A percentile compares a stretch with the other conserved stretches of the same genome.
Conservation (phyloP, 495 filamentous ascomycete species). For the Amphirosellinia nigrospora region DNA sequence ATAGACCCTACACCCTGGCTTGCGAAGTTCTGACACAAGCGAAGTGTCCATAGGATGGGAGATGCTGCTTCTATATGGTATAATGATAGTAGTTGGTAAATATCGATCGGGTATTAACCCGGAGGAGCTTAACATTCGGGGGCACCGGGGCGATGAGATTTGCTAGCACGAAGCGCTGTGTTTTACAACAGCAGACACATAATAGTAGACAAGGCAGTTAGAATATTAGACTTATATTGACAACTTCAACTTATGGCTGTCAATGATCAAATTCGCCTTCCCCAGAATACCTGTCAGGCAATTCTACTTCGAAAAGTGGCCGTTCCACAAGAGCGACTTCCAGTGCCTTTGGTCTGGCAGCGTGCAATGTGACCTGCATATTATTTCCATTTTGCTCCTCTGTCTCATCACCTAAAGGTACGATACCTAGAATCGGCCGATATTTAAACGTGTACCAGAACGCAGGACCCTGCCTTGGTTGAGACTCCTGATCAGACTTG, state of each 20-base stretch:
- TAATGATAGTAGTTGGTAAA: background rate
- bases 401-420: slow-evolving; percentile 63
- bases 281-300: slow-evolving; percentile 74
- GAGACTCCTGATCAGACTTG: slow-evolving; percentile 27
- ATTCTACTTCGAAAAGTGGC: slow-evolving; percentile 81
- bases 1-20: too few species aligned
- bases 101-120: background rate
- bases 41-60: too few species aligned
- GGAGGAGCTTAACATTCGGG: background rate
- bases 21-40: too few species aligned
- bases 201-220: background rate
- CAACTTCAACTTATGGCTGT: slow-evolving; percentile 10
- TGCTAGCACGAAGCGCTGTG: background rate
- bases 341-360: slow-evolving; percentile 46
- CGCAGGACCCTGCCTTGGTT: slow-evolving; percentile 37
- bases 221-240: background rate
- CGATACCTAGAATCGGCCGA: slow-evolving; percentile 86
- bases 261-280: slow-evolving; percentile 64
- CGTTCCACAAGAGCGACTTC: slow-evolving; percentile 90
- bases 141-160: background rate
- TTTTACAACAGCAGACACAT: background rate
- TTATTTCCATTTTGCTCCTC: slow-evolving; percentile 32
- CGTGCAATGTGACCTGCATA: slow-evolving; percentile 29
- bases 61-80: background rate
- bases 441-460: slow-evolving; percentile 92